Evolutionary conservation across 2,329 filamentous ascomycete genomes (phyloP).

Genomic region (Pestalotiopsis sp.): DNA sequence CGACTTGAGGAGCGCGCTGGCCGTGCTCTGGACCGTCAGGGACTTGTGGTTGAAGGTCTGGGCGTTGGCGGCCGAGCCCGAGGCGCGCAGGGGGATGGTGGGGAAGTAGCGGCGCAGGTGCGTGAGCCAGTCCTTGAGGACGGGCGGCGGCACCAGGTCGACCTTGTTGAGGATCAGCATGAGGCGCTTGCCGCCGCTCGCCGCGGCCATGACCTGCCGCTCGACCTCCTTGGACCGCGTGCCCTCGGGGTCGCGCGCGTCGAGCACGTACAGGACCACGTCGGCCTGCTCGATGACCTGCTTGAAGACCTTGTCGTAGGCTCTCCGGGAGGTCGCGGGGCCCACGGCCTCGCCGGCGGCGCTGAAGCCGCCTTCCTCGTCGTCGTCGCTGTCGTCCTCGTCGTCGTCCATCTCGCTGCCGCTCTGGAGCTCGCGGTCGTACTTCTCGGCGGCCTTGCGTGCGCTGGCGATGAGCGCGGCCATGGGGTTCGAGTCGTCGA

Average conservation of each 20-base stretch:
- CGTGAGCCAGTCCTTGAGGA: conserved; percentile 81
- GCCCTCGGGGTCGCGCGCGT: conserved; percentile 87
- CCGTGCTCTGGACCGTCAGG: conserved; percentile 83
- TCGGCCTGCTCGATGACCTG: conserved; percentile 86
- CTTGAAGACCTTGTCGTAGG: conserved; percentile 96
- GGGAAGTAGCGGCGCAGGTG: conserved; percentile 89
- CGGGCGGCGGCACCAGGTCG: conserved; percentile 80
- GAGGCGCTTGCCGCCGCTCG: conserved; percentile 79
- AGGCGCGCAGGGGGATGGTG: conserved; percentile 85
- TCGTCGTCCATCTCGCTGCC: conserved; percentile 63
- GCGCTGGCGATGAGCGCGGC: conserved; percentile 88
- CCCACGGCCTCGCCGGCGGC: conserved; percentile 52
- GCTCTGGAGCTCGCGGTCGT: conserved; percentile 65
- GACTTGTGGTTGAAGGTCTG: conserved; percentile 92
- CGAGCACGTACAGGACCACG: conserved; percentile 89
- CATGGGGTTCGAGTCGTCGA: conserved; percentile 81
- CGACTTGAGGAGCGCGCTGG: conserved; percentile 81
- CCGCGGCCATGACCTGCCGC: conserved; percentile 86
- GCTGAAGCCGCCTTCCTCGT: conserved; percentile 38
- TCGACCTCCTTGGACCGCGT: conserved; percentile 91
- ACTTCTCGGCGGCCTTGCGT: conserved; percentile 73
- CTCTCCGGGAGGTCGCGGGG: conserved; percentile 71
- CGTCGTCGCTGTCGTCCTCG: conserved; percentile 35
- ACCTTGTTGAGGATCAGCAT: conserved; percentile 96
- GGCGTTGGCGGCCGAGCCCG: conserved; percentile 79